These are phyloP conservation scores for Ceriops decandra DNA, from an alignment of 345 rosid genomes.

Conservation along the genomic window DNA sequence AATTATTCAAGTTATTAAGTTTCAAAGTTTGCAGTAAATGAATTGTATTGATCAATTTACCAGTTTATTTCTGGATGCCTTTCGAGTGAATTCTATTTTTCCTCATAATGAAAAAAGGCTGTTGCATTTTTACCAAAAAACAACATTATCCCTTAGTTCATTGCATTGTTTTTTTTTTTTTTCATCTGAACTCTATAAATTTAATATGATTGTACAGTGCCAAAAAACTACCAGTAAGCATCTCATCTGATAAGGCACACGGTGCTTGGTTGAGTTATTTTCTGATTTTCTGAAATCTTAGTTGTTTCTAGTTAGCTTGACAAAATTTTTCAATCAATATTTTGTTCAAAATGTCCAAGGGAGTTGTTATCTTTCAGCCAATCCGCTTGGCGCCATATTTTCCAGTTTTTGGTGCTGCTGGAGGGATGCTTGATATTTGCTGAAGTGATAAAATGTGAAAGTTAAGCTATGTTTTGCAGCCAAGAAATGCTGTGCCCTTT, in stretches of 20 bases:
- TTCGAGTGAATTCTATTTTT: too few relatives aligned
- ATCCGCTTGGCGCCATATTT: not conserved
- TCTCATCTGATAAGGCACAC: not conserved
- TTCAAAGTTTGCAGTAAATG: not conserved
- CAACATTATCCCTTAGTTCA: too few relatives aligned
- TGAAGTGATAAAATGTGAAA: not conserved
- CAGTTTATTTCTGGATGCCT: too few relatives aligned
- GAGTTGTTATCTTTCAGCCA: too few relatives aligned
- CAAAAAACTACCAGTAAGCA: not conserved
- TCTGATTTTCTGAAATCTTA: not conserved
- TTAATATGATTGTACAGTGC: not conserved
- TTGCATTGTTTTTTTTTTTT: too few relatives aligned
- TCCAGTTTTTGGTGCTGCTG: not conserved
- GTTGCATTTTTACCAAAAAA: too few relatives aligned
- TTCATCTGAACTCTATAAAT: too few relatives aligned
- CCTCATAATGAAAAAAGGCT: too few relatives aligned
- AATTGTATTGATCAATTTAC: too few relatives aligned
- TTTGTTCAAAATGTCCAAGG: too few relatives aligned
- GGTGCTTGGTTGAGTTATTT: not conserved
- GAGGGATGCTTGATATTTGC: not conserved
- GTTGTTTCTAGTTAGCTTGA: too few relatives aligned
- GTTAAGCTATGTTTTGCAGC: not conserved
- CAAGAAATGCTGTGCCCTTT: not conserved
- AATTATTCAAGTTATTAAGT: not conserved
- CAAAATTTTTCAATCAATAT: too few relatives aligned